Evolutionary conservation across 495 filamentous ascomycete species (phyloP).

Genomic region (Penicillium coprophilum): DNA sequence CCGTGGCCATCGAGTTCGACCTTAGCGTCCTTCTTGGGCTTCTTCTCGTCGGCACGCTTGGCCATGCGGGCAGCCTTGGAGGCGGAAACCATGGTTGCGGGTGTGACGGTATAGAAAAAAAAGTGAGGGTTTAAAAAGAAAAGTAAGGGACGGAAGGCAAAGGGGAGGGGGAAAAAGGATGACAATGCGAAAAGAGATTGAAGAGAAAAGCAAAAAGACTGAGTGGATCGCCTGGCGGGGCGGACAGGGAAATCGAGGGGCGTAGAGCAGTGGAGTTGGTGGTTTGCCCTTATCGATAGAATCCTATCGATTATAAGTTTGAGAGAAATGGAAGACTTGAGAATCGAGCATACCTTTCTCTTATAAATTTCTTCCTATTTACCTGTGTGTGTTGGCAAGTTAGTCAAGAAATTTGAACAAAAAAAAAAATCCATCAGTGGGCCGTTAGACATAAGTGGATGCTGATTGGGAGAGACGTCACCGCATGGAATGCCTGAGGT

Average conservation of each 20-base stretch:
- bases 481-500: slow-evolving; percentile 21
- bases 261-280: slow-evolving; percentile 33
- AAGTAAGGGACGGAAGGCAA: slow-evolving; percentile 10
- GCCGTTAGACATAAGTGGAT: slow-evolving; percentile 10
- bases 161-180: slow-evolving; percentile 17
- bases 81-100: slow-evolving; percentile 68
- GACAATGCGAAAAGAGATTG: slow-evolving; percentile 30
- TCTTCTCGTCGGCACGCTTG: slow-evolving; percentile 80
- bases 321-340: slow-evolving; percentile 10
- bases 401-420: neutral
- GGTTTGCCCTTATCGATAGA: slow-evolving; percentile 48
- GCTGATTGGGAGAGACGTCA: slow-evolving; percentile 36
- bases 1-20: slow-evolving; percentile 55
- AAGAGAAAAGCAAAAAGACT: slow-evolving; percentile 42
- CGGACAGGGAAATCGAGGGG: slow-evolving; percentile 35
- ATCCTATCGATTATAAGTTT: slow-evolving; percentile 17
- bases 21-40: slow-evolving; percentile 71
- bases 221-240: slow-evolving; percentile 47
- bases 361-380: neutral
- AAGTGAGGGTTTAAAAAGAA: neutral
- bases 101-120: slow-evolving; percentile 16
- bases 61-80: slow-evolving; percentile 97
- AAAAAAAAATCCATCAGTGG: slow-evolving; percentile 39
- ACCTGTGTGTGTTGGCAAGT: neutral
- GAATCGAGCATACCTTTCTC: neutral